Conservation (phyloP, 257 asterid species). For the Ocimum tenuiflorum region DNA sequence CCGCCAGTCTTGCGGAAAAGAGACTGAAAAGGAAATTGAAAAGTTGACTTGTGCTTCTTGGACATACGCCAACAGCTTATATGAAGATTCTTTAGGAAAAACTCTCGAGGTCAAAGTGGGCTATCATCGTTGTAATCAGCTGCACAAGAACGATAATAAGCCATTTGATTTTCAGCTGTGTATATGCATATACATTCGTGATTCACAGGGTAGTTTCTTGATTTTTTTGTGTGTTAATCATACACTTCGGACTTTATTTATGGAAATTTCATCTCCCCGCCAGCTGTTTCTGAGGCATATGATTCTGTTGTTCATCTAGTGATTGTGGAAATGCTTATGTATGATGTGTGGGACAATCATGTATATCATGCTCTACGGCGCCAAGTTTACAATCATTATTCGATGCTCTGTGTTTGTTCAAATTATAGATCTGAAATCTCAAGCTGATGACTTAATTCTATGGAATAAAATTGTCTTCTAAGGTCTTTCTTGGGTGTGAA, state of each 20-base stretch:
- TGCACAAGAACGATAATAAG: not conserved
- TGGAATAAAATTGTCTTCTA: too few species aligned
- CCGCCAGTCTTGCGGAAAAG: slow-evolving; percentile 60
- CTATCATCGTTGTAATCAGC: not conserved
- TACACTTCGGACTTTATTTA: not conserved
- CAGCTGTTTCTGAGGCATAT: not conserved
- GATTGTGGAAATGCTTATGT: too few species aligned
- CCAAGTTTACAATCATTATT: too few species aligned
- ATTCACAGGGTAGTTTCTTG: not conserved
- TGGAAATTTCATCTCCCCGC: not conserved
- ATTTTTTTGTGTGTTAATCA: not conserved
- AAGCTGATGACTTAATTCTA: too few species aligned
- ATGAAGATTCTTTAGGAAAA: not conserved
- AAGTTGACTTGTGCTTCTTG: slow-evolving; percentile 25
- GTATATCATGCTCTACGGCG: not conserved
- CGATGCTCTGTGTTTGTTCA: too few species aligned
- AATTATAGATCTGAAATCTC: too few species aligned
- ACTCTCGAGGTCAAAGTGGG: not conserved
- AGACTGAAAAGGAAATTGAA: slow-evolving; percentile 55
- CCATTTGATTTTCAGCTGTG: not conserved
- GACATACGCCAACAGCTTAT: not conserved
- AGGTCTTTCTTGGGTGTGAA: too few species aligned
- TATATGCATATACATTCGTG: not conserved
- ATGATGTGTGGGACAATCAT: not conserved
- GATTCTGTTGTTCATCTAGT: not conserved